A percentile compares a stretch with the other conserved stretches of the same genome.
Evolutionary conservation across 2,329 filamentous ascomycete genomes (phyloP).

Genomic region (Pseudopithomyces chartarum): DNA sequence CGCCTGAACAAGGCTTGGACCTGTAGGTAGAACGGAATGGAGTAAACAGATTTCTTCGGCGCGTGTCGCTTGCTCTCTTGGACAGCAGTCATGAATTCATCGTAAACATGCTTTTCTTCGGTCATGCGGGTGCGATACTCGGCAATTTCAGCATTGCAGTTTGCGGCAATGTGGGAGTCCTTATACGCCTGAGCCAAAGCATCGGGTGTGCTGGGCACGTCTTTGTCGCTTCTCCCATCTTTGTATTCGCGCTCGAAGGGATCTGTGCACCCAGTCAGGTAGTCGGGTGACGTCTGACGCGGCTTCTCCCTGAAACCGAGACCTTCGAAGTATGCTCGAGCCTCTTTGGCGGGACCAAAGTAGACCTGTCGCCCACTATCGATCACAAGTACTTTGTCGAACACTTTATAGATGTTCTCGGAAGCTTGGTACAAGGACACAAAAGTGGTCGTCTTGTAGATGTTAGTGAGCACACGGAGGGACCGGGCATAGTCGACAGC

Average conservation of each 20-base stretch:
- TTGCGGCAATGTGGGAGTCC: slow-evolving; percentile 63
- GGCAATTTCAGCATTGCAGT: slow-evolving; percentile 68
- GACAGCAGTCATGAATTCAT: slow-evolving; percentile 78
- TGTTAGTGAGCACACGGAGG: slow-evolving; percentile 70
- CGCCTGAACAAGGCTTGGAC: slow-evolving; percentile 83
- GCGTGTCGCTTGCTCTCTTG: slow-evolving; percentile 79
- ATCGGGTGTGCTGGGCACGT: slow-evolving; percentile 72
- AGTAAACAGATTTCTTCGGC: slow-evolving; percentile 75
- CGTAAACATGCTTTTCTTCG: slow-evolving; percentile 68
- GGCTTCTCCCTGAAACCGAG: slow-evolving; percentile 77
- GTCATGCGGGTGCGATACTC: slow-evolving; percentile 69
- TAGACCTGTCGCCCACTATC: slow-evolving; percentile 77
- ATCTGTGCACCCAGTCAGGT: slow-evolving; percentile 81
- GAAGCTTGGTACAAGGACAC: slow-evolving; percentile 86
- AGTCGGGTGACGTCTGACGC: slow-evolving; percentile 80
- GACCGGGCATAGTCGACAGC: slow-evolving; percentile 56
- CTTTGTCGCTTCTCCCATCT: slow-evolving; percentile 65
- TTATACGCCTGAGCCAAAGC: slow-evolving; percentile 73
- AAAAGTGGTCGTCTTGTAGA: slow-evolving; percentile 83
- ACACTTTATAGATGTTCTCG: slow-evolving; percentile 78
- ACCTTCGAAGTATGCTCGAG: slow-evolving; percentile 74
- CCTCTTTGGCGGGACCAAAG: slow-evolving; percentile 71
- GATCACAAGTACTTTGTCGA: slow-evolving; percentile 85
- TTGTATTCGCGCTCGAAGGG: slow-evolving; percentile 82
- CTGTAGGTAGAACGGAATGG: slow-evolving; percentile 80